Base-by-base conservation (phyloP, 192 early-diverging fungal genomes). In the Geosiphon pyriformis region DNA sequence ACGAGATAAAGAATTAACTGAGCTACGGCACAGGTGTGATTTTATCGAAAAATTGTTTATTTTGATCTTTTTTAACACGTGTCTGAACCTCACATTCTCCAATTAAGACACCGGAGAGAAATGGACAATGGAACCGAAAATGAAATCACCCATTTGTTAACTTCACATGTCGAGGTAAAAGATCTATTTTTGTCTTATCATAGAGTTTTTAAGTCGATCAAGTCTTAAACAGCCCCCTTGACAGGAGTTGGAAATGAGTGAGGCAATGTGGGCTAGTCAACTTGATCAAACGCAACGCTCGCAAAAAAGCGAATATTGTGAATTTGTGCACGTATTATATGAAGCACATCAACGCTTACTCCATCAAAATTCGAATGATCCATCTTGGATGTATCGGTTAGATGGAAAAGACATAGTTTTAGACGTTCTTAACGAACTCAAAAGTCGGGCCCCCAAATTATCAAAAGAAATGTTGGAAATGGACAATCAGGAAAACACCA, bases 361-460 rank as follows among this genome's bases (percentile, higher is more conserved):
- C 47, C 51, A 33, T 49, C 54, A 47, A 20, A 51, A 64, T 20
- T 55, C 18, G 0, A 48, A 29, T 2, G 68, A 55, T 6, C 20
- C 34, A 12, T 59, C 34, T 47, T 53, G 33, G 2, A 31, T 46
- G 22, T 15, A 20, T 33, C 17, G 22, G 31, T 57, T 81, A 58
- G 76, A 82, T 69, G 81, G 81, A 26, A 82, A 83, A 70, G 77
- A 81, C 18, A 79, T 85, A 54, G 72, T 83, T 1, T 74, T 77
- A 42, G 72, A 74, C 26, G 81, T 73, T 18, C 74, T 78, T 64
- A 64, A 56, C 18, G 65, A 60, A 18, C 59, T 81, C n/a, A 72
- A 71, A 32, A 69, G 58, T 7, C 52, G 62, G 26, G 31, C 47
- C 22, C 61, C 62, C 6, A 70, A 74, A 23, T 2, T 42, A 22